Base-by-base conservation (phyloP, 2,329 filamentous ascomycete species). In the Talaromyces amestolkiae region DNA sequence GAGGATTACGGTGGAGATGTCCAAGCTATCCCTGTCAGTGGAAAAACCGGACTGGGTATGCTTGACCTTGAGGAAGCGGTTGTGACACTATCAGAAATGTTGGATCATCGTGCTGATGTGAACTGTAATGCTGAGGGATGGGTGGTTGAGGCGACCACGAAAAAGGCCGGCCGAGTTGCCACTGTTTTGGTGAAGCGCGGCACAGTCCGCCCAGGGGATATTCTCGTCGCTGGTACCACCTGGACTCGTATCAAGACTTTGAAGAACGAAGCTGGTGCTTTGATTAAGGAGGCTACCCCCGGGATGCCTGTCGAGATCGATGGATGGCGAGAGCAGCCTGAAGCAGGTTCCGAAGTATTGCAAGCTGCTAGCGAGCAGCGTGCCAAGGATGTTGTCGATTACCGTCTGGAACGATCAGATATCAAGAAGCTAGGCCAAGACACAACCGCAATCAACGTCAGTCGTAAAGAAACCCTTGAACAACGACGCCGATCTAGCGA, bases 1-100 rank as follows among this genome's bases (percentile, higher is more conserved):
- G 95, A 99, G 80, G 95, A 98, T 74, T 96, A 87, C 72, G 95
- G 95, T 47, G 95, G 95, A 66, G 95, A 99, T 69, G 92, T 95
- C 19, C 95, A 98, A 77, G 91, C 93, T 19, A 91, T 98, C 2
- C 87, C 86, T 63, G 93, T 99, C 45, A 96, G 92, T 73, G 96
- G 94, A 53, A 97, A 95, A 81, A 98, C 95, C 0, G 95, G 95
- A 1, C 83, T 90, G 75, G 95, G 95, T 58, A 98, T 99, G 89
- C 83, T 88, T 17, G 91, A 96, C 60, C 85, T 99, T 2, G 95
- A 98, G 79, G 96, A 99, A 81, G 93, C 91, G 58, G 92, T 94
- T 58, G 81, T 95, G 24, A 90, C 92, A 0, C 85, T 97, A 5
- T 91, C 93, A 1, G 95, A 99, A 75, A 88, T 98, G 69, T 85